phyloP scores from a whole-genome alignment of 805 yeast species.

The Candida corydali region DNA sequence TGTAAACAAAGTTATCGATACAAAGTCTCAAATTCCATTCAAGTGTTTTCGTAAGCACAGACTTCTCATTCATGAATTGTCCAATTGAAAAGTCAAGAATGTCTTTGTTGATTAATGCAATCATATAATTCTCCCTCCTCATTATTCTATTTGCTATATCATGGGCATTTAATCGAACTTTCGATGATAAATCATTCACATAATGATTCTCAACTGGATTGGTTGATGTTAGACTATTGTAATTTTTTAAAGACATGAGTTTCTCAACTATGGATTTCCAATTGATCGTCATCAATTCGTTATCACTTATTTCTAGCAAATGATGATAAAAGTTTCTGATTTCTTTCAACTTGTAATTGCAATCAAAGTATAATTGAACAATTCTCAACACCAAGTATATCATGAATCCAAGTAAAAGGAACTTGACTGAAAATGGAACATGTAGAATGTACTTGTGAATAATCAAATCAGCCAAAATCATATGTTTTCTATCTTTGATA shows the following conservation, averaged over 20 bases:
- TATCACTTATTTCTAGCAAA: constrained; percentile 66
- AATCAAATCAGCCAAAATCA: constrained; percentile 31
- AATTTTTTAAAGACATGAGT: constrained; percentile 70
- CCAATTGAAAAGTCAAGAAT: constrained; percentile 59
- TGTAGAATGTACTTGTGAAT: constrained; percentile 43
- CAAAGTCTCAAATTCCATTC: constrained; percentile 95
- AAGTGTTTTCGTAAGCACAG: constrained; percentile 71
- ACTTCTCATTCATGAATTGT: constrained; percentile 17
- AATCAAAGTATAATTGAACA: constrained; percentile 55
- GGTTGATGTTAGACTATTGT: constrained; percentile 63
- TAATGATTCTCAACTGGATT: constrained; percentile 19
- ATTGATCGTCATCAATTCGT: constrained; percentile 84
- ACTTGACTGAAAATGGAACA: constrained; percentile 44
- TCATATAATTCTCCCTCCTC: constrained; percentile 92
- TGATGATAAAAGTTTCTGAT: constrained; percentile 72
- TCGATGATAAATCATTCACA: constrained; percentile 57
- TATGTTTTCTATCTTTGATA: constrained; percentile 16
- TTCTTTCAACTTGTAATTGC: constrained; percentile 60
- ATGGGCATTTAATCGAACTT: constrained; percentile 81
- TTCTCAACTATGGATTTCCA: constrained; percentile 86
- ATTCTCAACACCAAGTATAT: constrained; percentile 49
- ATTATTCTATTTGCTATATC: constrained; percentile 92
- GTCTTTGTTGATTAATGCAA: constrained; percentile 80
- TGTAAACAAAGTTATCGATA: constrained; percentile 80
- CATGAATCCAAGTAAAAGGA: constrained; percentile 60